These are phyloP conservation scores for Saccharomyces hybrid DNA, from an alignment of 1,139 yeast species.

Conservation along the genomic window DNA sequence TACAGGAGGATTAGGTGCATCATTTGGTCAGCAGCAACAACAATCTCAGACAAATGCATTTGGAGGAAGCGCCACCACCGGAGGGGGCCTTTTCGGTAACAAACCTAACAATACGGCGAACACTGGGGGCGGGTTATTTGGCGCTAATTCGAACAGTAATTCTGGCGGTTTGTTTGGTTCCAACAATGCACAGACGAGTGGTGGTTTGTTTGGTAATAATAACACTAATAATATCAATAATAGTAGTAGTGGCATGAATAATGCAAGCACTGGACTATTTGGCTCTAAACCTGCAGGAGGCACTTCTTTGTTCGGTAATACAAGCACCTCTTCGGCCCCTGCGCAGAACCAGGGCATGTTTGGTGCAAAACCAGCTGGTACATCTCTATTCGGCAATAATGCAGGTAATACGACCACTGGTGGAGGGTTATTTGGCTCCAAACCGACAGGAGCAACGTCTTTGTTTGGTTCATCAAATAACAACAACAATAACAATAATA, in stretches of 20 bases:
- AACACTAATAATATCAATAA: conserved; percentile 6
- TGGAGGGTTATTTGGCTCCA: conserved; percentile 26
- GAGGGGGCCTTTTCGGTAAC: conserved; percentile 34
- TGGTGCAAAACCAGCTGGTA: conserved; percentile 17
- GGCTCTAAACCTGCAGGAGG: conserved; percentile 28
- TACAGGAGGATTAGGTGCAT: conserved; percentile 19
- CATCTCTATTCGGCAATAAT: conserved; percentile 35
- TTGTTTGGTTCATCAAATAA: background rate
- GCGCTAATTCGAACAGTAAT: background rate
- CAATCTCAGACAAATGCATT: background rate
- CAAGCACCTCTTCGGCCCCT: conserved; percentile 9
- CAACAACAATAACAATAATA: background rate
- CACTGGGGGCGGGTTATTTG: conserved; percentile 16
- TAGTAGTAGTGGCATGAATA: conserved; percentile 9
- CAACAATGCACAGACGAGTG: conserved; percentile 15
- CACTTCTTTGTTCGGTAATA: conserved; percentile 29
- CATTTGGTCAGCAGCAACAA: conserved; percentile 6
- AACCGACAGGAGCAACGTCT: conserved; percentile 15
- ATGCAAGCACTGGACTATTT: conserved; percentile 21
- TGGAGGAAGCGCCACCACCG: conserved; percentile 3
- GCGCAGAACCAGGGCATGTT: conserved; percentile 12
- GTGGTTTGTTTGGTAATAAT: conserved; percentile 35
- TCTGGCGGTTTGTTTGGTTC: background rate
- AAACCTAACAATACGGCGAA: conserved; percentile 14
- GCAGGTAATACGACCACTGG: conserved; percentile 16